Conservation (phyloP, 2,329 filamentous ascomycete genomes). For the Diaporthe sp. region DNA sequence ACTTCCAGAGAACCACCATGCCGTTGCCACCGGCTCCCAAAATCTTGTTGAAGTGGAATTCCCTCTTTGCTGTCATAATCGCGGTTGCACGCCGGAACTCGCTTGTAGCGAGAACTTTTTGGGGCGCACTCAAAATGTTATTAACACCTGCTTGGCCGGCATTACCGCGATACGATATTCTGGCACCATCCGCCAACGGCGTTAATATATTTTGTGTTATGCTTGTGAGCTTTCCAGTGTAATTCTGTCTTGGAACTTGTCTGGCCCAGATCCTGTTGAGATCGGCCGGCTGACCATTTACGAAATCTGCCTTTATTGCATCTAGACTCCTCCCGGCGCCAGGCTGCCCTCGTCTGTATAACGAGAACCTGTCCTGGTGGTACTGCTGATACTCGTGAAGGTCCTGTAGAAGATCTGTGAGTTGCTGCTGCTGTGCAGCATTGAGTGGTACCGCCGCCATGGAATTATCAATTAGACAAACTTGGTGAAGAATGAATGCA, state of each 20-base stretch:
- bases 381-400: neutral
- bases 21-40: neutral
- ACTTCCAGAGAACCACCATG: neutral
- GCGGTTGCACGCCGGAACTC: neutral
- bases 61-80: neutral
- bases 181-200: neutral
- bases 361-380: neutral
- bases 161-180: neutral
- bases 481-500: neutral
- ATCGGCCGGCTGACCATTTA: neutral
- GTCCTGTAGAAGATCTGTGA: too few relatives aligned
- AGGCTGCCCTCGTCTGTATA: neutral
- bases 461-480: neutral
- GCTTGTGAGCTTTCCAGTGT: neutral
- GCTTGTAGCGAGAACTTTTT: fast-evolving
- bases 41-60: neutral
- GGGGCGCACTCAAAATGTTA: neutral
- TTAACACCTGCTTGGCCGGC: fast-evolving
- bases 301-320: neutral
- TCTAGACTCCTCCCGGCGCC: too few relatives aligned
- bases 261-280: neutral
- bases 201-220: fast-evolving
- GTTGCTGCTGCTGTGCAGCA: too few relatives aligned
- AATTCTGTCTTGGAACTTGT: neutral
- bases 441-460: neutral